These are phyloP conservation scores for Mycena epipterygia DNA, from an alignment of 768 basidiomycete genomes.

Conservation along the genomic window DNA sequence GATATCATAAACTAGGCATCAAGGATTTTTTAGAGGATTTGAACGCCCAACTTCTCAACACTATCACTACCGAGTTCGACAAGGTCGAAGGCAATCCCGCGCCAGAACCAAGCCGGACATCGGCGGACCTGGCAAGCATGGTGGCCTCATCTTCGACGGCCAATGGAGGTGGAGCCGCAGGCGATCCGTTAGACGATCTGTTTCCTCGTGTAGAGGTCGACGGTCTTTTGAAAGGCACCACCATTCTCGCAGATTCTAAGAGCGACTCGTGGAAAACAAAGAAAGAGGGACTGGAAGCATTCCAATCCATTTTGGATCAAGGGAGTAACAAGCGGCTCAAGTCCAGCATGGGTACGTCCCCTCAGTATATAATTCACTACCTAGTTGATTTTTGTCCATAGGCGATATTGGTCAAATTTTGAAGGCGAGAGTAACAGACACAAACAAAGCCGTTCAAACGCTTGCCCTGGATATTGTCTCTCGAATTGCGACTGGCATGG, in stretches of 20 bases:
- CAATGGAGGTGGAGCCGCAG: constrained; percentile 55
- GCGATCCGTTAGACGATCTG: constrained; percentile 91
- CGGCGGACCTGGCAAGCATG: constrained; percentile 77
- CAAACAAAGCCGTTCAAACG: constrained; percentile 94
- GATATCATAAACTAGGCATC: constrained; percentile 69
- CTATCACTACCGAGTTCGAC: constrained; percentile 93
- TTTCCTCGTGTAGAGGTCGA: constrained; percentile 97
- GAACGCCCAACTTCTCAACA: constrained; percentile 92
- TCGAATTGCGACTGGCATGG: constrained; percentile 94
- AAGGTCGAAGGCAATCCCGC: constrained; percentile 85
- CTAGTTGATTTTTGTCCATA: constrained; percentile 44
- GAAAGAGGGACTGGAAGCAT: constrained; percentile 92
- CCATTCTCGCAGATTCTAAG: constrained; percentile 85
- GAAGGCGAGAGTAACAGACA: constrained; percentile 90
- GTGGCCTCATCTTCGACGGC: constrained; percentile 57
- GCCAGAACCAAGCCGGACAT: constrained; percentile 84
- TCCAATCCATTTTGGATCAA: constrained; percentile 90
- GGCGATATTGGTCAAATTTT: constrained; percentile 93
- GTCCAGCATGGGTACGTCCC: constrained; percentile 80
- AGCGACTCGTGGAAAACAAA: constrained; percentile 97
- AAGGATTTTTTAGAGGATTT: constrained; percentile 94
- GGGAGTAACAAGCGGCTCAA: constrained; percentile 94
- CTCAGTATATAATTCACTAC: neutral
- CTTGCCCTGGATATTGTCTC: constrained; percentile 92
- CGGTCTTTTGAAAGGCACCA: constrained; percentile 83